These are phyloP conservation scores for Catunica adiposa DNA, from an alignment of 2,329 filamentous ascomycete genomes.

Conservation along the genomic window DNA sequence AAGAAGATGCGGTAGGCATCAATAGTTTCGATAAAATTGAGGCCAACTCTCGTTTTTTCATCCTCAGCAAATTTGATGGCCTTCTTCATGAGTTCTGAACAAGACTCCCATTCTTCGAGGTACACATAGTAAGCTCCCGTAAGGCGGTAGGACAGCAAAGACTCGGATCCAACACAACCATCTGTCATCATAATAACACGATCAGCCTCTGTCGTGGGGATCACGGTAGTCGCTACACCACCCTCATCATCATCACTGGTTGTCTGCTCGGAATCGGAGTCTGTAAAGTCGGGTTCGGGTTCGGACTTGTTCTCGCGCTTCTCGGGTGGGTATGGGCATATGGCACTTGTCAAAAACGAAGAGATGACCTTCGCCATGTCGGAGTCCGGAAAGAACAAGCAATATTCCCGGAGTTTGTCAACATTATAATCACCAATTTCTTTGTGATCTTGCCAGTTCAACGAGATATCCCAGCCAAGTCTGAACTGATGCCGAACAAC, in stretches of 20 bases:
- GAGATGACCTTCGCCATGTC: constrained; percentile 69
- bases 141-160: constrained; percentile 67
- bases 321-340: constrained; percentile 58
- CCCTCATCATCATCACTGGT: constrained; percentile 41
- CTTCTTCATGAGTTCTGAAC: constrained; percentile 63
- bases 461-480: constrained; percentile 75
- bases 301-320: constrained; percentile 17
- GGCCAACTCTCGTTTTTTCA: constrained; percentile 49
- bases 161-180: constrained; percentile 49
- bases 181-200: constrained; percentile 66
- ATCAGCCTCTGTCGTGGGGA: constrained; percentile 57
- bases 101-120: constrained; percentile 70
- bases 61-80: constrained; percentile 44
- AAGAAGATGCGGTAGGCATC: constrained; percentile 65
- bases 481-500: constrained; percentile 84
- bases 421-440: constrained; percentile 62
- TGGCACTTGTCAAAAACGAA: constrained; percentile 64
- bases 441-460: constrained; percentile 77
- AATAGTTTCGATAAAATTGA: constrained; percentile 49
- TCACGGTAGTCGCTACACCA: constrained; percentile 34
- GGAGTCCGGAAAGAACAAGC: constrained; percentile 65
- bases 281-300: neutral
- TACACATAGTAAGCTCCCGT: constrained; percentile 70
- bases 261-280: constrained; percentile 26
- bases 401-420: constrained; percentile 63